Conservation (phyloP, 2,329 filamentous ascomycete genomes). For the Penicillium nordicum region DNA sequence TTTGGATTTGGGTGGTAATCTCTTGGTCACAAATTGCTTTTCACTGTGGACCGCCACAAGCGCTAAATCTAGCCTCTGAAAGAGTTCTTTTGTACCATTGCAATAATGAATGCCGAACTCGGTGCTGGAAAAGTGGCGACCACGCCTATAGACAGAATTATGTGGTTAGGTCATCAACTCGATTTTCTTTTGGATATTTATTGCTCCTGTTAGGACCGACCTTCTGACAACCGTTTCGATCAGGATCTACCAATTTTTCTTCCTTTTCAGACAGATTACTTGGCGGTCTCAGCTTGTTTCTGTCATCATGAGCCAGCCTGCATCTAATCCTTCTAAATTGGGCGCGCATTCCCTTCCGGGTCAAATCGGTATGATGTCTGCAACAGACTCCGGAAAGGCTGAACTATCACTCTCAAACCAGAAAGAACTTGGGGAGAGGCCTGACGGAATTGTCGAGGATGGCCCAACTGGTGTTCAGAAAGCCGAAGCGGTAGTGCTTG, state of each 20-base stretch:
- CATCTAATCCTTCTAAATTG: not conserved
- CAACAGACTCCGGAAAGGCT: not conserved
- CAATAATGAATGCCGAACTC: not conserved
- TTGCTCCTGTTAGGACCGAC: not conserved
- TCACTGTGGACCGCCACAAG: not conserved
- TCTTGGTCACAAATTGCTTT: not conserved
- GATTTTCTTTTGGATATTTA: not conserved
- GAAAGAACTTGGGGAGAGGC: not conserved
- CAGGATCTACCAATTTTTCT: not conserved
- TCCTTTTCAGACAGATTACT: not conserved
- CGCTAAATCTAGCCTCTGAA: not conserved
- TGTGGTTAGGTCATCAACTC: not conserved
- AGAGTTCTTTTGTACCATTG: not conserved
- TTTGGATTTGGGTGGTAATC: not conserved
- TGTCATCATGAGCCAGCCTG: not conserved
- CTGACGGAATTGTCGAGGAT: not conserved
- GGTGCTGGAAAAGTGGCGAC: not conserved
- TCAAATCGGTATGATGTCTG: not conserved
- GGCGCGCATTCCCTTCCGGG: not conserved
- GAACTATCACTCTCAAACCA: no score
- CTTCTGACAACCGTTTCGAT: not conserved
- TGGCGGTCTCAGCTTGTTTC: not conserved
- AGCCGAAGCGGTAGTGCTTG: slow-evolving; percentile 38
- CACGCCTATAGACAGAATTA: not conserved
- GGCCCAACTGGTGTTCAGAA: slow-evolving; percentile 13